These are phyloP conservation scores for Cercospora brassicicola DNA, from an alignment of 2,329 filamentous ascomycete species.

Conservation along the genomic window DNA sequence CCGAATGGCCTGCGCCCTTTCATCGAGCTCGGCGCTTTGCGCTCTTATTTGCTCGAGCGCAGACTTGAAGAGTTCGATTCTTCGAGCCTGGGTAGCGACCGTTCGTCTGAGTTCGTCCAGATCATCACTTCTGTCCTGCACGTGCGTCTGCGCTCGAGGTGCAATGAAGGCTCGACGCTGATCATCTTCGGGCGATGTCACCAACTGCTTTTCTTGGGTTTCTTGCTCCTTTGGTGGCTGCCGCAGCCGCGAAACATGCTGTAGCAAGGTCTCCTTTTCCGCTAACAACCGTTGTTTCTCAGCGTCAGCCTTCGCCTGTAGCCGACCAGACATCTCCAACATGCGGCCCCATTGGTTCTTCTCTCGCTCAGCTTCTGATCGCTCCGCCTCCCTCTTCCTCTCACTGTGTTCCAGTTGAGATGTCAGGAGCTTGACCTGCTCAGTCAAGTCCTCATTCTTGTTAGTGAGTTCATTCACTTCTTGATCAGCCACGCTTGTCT, in stretches of 20 bases:
- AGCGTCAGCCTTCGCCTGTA: conserved; percentile 48
- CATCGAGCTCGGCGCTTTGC: neutral
- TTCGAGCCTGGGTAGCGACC: neutral
- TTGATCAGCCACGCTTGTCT: conserved; percentile 52
- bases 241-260: conserved; percentile 12
- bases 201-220: neutral
- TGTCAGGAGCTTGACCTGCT: conserved; percentile 52
- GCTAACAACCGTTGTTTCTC: conserved; percentile 46
- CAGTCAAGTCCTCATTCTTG: conserved; percentile 52
- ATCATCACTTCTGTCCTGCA: neutral
- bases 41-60: neutral
- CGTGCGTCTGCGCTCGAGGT: neutral
- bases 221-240: neutral
- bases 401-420: conserved; percentile 52
- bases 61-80: neutral
- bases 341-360: conserved; percentile 54
- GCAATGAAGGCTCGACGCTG: neutral
- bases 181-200: neutral
- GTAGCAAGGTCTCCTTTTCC: conserved; percentile 41
- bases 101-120: conserved; percentile 4
- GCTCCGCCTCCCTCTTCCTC: conserved; percentile 50
- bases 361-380: conserved; percentile 45
- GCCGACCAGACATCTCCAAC: conserved; percentile 50
- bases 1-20: neutral
- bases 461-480: conserved; percentile 55